phyloP scores from a whole-genome alignment of 2,329 filamentous ascomycete genomes.

The Diatrype stigma region DNA sequence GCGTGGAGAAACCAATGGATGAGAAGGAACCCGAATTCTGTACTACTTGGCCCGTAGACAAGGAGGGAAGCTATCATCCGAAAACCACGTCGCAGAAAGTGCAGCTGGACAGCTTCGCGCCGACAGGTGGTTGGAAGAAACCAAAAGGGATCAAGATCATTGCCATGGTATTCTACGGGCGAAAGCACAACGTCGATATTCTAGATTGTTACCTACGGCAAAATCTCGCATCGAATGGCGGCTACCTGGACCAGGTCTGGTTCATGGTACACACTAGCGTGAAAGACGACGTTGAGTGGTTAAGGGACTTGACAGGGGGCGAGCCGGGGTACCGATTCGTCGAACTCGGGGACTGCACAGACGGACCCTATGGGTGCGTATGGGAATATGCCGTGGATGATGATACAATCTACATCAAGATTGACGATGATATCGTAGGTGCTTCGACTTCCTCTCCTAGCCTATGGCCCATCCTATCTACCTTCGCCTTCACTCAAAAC shows the following conservation, averaged over 20 bases:
- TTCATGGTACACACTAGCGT: constrained; percentile 40
- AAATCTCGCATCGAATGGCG: constrained; percentile 40
- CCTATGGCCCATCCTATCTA: background rate
- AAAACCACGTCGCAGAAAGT: background rate
- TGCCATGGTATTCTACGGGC: constrained; percentile 42
- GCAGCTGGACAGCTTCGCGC: constrained; percentile 19
- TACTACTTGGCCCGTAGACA: constrained; percentile 11
- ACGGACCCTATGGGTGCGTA: constrained; percentile 31
- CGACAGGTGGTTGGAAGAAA: constrained; percentile 24
- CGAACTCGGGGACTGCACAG: constrained; percentile 29
- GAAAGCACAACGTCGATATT: constrained; percentile 38
- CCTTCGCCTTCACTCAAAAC: too few species aligned
- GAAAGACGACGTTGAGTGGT: constrained; percentile 33
- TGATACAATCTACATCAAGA: constrained; percentile 37
- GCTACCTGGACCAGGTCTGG: constrained; percentile 40
- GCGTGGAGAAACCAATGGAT: too few species aligned
- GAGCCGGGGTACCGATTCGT: constrained; percentile 33
- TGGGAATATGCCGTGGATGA: constrained; percentile 28
- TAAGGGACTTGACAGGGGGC: constrained; percentile 33
- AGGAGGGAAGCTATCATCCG: constrained; percentile 3
- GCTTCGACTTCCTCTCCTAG: too few species aligned
- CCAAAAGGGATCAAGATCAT: constrained; percentile 31
- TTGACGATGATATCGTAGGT: constrained; percentile 43
- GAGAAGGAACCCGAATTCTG: background rate
- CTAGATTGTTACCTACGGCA: constrained; percentile 42